Evolutionary conservation across 1,139 yeast genomes (phyloP), one percentile per base, ranked within the genome.

Genomic region (Geotrichum fermentans): DNA sequence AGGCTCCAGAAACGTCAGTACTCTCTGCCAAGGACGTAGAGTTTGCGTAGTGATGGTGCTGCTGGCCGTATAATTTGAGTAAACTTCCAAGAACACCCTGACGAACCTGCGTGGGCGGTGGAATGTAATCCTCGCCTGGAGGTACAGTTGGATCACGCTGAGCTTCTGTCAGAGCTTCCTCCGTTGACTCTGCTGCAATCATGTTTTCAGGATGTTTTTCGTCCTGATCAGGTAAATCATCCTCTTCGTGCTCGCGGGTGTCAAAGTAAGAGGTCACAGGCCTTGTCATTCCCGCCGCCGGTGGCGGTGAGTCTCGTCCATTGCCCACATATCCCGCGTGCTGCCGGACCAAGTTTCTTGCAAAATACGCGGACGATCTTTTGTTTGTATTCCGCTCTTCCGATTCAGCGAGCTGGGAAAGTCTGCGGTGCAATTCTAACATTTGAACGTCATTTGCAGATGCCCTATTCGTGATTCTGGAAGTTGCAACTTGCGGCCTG

Each of bases 71-170:
- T 49, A 88, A 72, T 56, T 80, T 77, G 54, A 88, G 71, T 54
- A 88, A 71, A 1, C 90, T 79, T 0, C 95, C 85, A 32, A 88
- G 73, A 16, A 88, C 90, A 61, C 96, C 96, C 24, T 88, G 87
- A 56, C 83, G 83, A 5, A 86, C 88, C 47, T 77, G 78, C 39
- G 74, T 70, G 0, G 95, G 95, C 0, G 90, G 89, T 0, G 87
- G 80, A 6, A 85, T 72, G 49, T 77, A 84, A 18, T 74, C 78
- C 36, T 69, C 72, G 30, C 8, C 10, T 6, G 28, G 28, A 6
- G 28, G 28, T 10, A 24, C 28, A 10, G 28, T 24, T 6, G 28
- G 28, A 24, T 24, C 28, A 6, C 8, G 28, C 28, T 10, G 28
- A 10, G 28, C 6, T 6, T 24, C 28, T 6, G 6, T 24, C 8